Conservation (phyloP, 768 basidiomycete genomes). For the Cystobasidium onofrii region DNA sequence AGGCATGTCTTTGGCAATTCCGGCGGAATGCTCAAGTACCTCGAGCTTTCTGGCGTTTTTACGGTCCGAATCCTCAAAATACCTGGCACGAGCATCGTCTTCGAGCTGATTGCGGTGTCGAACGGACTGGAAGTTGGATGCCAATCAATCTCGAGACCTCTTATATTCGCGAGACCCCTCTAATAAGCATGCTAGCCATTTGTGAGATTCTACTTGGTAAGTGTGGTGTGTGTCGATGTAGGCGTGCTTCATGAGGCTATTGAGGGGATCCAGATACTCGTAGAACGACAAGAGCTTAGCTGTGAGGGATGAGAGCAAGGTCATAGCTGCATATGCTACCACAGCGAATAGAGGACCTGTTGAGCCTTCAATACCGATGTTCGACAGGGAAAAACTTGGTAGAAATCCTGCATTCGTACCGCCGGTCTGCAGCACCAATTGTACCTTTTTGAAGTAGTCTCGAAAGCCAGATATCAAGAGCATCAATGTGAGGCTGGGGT, state of each 20-base stretch:
- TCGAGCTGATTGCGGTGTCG: background rate
- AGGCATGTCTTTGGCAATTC: background rate
- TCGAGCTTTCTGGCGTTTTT: too few species aligned
- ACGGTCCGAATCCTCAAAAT: too few species aligned
- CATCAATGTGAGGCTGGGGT: background rate
- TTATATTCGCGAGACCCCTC: background rate
- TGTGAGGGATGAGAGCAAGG: background rate
- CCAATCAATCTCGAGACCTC: background rate
- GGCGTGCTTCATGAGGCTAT: background rate
- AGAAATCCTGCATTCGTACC: background rate
- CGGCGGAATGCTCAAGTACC: too few species aligned
- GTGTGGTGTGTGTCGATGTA: slow-evolving; percentile 12
- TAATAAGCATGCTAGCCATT: background rate
- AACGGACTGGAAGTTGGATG: background rate
- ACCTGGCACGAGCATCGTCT: background rate
- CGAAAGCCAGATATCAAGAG: background rate
- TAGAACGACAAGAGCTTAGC: background rate
- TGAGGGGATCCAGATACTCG: slow-evolving; percentile 5
- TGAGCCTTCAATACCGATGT: background rate
- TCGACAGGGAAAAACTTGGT: background rate
- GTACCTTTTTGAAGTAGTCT: background rate
- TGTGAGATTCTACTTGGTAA: slow-evolving; percentile 3
- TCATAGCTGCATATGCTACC: background rate
- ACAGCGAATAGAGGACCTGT: background rate
- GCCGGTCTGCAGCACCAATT: too few species aligned